These are phyloP conservation scores for Plasmodium yoelii DNA, from an alignment of 169 alveolate genomes.

Conservation along the genomic window DNA sequence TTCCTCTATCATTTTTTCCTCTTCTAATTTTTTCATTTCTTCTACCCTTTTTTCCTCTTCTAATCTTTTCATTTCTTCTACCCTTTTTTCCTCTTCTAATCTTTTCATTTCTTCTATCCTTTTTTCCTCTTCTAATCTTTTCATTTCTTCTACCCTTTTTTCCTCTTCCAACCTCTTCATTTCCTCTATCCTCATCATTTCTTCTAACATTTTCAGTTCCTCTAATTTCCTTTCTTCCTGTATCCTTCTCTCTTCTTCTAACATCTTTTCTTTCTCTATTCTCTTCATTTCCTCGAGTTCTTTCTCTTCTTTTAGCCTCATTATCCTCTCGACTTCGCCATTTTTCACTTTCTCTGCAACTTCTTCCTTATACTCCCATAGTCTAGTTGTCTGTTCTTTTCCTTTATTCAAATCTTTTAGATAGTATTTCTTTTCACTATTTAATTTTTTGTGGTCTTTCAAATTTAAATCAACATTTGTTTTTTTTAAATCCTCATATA, in stretches of 20 bases:
- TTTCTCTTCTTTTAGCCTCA: slow-evolving; percentile 5
- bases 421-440: too few relatives aligned
- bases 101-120: slow-evolving; percentile 1
- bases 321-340: neutral
- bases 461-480: neutral
- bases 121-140: neutral
- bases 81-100: neutral
- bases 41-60: neutral
- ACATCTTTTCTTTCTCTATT: slow-evolving; percentile 1
- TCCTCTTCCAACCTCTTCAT: neutral
- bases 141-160: slow-evolving; percentile 1
- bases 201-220: neutral
- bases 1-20: neutral
- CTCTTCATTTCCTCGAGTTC: too few relatives aligned
- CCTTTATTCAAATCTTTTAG: neutral
- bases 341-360: neutral
- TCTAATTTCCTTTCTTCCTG: slow-evolving; percentile 20
- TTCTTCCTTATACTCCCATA: neutral
- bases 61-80: neutral
- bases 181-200: too few relatives aligned
- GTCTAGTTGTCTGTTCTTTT: neutral
- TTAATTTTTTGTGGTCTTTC: too few relatives aligned
- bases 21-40: neutral
- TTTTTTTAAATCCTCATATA: neutral
- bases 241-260: slow-evolving; percentile 3